Evolutionary conservation across 805 yeast genomes (phyloP).

Genomic region (Pichia scutulata): DNA sequence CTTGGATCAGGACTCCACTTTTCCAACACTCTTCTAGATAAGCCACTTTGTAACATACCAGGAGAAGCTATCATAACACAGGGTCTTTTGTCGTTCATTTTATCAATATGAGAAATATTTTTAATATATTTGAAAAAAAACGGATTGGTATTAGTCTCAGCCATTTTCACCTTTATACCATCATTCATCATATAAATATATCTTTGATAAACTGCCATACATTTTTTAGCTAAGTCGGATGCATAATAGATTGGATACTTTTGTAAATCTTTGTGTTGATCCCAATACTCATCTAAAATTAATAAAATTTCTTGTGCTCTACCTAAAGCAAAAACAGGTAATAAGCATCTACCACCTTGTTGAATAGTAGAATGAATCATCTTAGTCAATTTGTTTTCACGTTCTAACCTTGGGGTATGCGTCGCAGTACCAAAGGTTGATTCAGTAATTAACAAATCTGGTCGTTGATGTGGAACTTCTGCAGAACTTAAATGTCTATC

Average conservation of each 20-base stretch:
- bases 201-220: slow-evolving; percentile 96
- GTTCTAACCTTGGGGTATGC: slow-evolving; percentile 81
- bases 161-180: slow-evolving; percentile 63
- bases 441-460: slow-evolving; percentile 88
- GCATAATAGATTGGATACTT: slow-evolving; percentile 84
- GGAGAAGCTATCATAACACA: slow-evolving; percentile 96
- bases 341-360: slow-evolving; percentile 84
- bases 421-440: slow-evolving; percentile 98
- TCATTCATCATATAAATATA: slow-evolving; percentile 98
- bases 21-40: slow-evolving; percentile 83
- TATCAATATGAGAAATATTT: slow-evolving; percentile 70
- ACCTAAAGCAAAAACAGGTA: slow-evolving; percentile 96
- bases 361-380: slow-evolving; percentile 74
- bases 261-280: slow-evolving; percentile 71
- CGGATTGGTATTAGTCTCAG: slow-evolving; percentile 79
- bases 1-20: slow-evolving; percentile 97
- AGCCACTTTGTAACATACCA: slow-evolving; percentile 97
- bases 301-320: slow-evolving; percentile 91
- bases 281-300: slow-evolving; percentile 94
- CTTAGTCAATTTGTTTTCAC: slow-evolving; percentile 74
- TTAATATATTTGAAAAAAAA: slow-evolving; percentile 83
- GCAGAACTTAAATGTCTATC: slow-evolving; percentile 94
- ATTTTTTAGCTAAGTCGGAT: slow-evolving; percentile 85
- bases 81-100: slow-evolving; percentile 89
- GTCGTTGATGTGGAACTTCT: slow-evolving; percentile 80